Base-by-base conservation (phyloP, 164 flowering plant genomes). In the Cinnamomum chago region DNA sequence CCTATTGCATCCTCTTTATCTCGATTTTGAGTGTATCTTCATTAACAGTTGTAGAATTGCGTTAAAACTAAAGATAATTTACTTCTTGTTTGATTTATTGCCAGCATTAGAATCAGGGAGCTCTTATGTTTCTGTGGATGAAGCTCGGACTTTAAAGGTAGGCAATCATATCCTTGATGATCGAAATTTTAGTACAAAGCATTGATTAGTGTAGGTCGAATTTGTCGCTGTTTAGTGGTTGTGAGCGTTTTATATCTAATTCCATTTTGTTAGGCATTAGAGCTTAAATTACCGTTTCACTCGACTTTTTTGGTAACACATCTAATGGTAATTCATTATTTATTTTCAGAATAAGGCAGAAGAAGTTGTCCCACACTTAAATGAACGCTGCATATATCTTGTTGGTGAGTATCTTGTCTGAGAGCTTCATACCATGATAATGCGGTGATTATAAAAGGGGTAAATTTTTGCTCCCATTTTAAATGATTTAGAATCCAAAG, bases 351-450 rank as follows among this genome's bases (percentile, higher is more conserved):
- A 77, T 24, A 94, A 91, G 81, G 68, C 94, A 68, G 82, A 85
- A 83, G 91, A 90, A 72, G 79, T 96, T 78, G 78, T 79, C 72
- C 89, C 91, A 65, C 81, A 84, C 81, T 79, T 94, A 72, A 79
- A 78, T 79, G 99, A 96, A 40, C 90, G 92, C 13, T 89, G 93
- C 72, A 81, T 96, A 76, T 94, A 88, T 86, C 99, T 96, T 79
- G 97, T 96, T 73, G 99, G 99, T 92, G 20, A 82, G 99, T 89
- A 74, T 67, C 47, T 72, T 75, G 55, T 71, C 62, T 24, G 20
- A 18, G 65, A 51, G 20, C 13, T 13, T 1, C 75, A 0, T 17
- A 67, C n/a, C 20, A 33, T 30, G 18, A 27, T 55, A 20, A 3
- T 28, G 35, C 22, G 14, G 20, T 30, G 33, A 28, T 33, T 27